Evolutionary conservation across 352 stramenopile species (phyloP), one percentile per base, ranked within the genome.

Genomic region (Phytophthora citrophthora): DNA sequence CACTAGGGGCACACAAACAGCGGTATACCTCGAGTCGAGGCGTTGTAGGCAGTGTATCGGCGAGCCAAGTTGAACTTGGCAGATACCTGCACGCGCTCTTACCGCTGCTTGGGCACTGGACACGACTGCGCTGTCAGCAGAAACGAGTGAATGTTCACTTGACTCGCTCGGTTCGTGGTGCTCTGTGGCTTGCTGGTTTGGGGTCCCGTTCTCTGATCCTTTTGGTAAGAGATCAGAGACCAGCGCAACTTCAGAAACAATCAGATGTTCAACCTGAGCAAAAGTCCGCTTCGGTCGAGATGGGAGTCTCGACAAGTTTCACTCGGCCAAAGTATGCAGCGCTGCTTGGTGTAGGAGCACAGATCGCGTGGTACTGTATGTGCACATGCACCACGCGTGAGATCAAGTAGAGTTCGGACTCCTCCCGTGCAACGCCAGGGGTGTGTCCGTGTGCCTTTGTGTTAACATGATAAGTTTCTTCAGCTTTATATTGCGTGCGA

Each of bases 321-420:
- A 61, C 54, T 61, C 27, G 43, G 24, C 16, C 4, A 47, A 46
- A 50, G 43, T 54, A 61, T 46, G 32, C 5, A n/a, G 46, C 11
- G 44, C 44, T 63, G 54, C 45, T 63, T 63, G 44, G 34, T 20
- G 34, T 41, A 41, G 34, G 34, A 41, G 34, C 34, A 41, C 34
- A 11, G 23, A 32, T 31, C 29, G 49, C 40, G 50, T 46, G 38
- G 24, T 38, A 40, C 23, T 16, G 24, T 38, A 47, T 7, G n/a
- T 39, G 54, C 23, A 54, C 54, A 11, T 32, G 29, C 31, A 47
- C 53, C 54, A 54, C 52, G 43, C 12, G 54, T 41, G 31, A 61
- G 54, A 61, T 61, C 54, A 61, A 61, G 54, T 61, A 61, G 54
- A 52, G 45, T 61, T 61, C 54, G 24, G 54, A 61, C 32, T 27